Base-by-base conservation (phyloP, 176 grass and related monocot genomes). In the Elymus sibiricus region DNA sequence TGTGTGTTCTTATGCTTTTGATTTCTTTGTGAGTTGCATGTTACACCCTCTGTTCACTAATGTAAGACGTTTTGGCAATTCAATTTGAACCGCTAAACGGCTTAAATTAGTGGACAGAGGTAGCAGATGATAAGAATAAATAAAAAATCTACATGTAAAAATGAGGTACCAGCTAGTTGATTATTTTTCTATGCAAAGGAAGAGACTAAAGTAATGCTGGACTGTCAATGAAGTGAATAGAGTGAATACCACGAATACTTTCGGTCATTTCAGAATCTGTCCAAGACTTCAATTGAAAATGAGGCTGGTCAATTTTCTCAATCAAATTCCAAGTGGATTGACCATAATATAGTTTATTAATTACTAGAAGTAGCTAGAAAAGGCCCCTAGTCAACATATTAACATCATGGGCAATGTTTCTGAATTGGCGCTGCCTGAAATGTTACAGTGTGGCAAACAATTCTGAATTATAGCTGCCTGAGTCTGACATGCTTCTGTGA, bases 401-500 rank as follows among this genome's bases (percentile, higher is more conserved):
- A 72, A 77, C 64, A 58, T 58, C 21, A 22, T 22, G 51, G 53
- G 63, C 39, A 90, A 39, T 77, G 62, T 43, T 67, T 71, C 63
- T 70, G 70, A 81, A 29, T 71, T 58, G 74, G 58, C 75, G 44
- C 67, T 37, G 26, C 55, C 43, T 44, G 35, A 75, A 59, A 65
- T 38, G 55, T 69, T 72, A 47, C 53, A 64, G 82, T 86, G 44
- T 79, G 66, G 58, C 56, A 34, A 90, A 19, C 64, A 27, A 74
- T 72, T 83, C 43, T 56, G 53, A 82, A 39, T 71, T 76, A 87
- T 67, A 34, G 35, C 75, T 58, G 27, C 31, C 65, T 34, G 16
- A 66, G 28, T 73, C 28, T 67, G 22, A 75, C 34, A 28, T 38
- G 22, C 27, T 47, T 66, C 3, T 46, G 5, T 24, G 70, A 77